Evolutionary conservation across 208 protist species (phyloP), one percentile per base, ranked within the genome.

Genomic region (Wallacemonas rigidus): DNA sequence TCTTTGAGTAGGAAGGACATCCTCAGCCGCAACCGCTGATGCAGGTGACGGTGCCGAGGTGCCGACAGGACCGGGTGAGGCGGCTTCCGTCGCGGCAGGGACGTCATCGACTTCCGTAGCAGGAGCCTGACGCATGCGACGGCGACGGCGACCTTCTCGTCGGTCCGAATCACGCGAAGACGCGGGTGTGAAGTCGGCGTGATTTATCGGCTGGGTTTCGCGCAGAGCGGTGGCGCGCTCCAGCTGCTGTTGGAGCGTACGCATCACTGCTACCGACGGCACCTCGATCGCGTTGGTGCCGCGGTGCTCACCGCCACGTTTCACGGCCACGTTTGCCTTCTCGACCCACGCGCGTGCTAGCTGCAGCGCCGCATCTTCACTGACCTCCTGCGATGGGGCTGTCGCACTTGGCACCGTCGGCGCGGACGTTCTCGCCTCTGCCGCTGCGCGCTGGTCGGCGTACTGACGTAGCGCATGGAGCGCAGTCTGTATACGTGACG

Each of bases 401-500:
- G 45, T 50, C 8, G 45, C 45, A 12, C 45, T 50, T 6, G 45
- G 8, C 8, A 6, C 12, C 8, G 45, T 50, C 45, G 12, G 45
- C 45, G 45, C 12, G 6, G 45, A 14, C 45, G 45, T 50, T 50
- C 8, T 50, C 45, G 6, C 45, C 8, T 6, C 12, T 14, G 12
- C 12, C 8, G 45, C 45, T 6, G 45, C 45, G 8, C 45, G 38
- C 9, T 6, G 5, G 56, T 38, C 36, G 38, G 56, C 56, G 43
- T 39, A 65, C 60, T 15, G 15, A 41, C 60, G 60, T 14, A 65
- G 60, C 40, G 44, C 60, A 35, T 65, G 60, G 4, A 65, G 60
- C 1, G 60, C 60, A 15, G 44, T 4, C n/a, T 4, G 36, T n/a
- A 57, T 57, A 17, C 53, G 53, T n/a, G 53, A 57, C 14, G 53